Evolutionary conservation across 306 rosid genomes (phyloP).

Genomic region (Vachellia collinsii): DNA sequence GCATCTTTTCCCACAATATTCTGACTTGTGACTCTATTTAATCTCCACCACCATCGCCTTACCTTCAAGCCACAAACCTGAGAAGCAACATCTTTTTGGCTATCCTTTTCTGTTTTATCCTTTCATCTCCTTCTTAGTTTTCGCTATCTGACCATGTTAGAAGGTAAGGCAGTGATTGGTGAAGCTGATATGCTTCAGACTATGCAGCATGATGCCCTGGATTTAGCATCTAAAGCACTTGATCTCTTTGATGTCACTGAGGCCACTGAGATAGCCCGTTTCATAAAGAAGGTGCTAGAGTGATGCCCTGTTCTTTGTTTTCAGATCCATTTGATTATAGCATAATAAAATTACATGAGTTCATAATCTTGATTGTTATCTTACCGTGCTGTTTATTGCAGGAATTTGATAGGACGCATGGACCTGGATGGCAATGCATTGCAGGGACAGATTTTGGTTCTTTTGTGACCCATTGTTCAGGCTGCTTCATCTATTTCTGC

Average conservation of each 20-base stretch:
- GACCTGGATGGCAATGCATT: constrained; percentile 89
- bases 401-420: constrained; percentile 78
- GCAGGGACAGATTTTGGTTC: constrained; percentile 95
- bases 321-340: not conserved
- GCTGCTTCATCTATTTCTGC: constrained; percentile 79
- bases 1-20: constrained; percentile 2
- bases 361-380: not conserved
- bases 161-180: constrained; percentile 82
- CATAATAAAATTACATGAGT: not conserved
- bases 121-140: not conserved
- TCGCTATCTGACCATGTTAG: constrained; percentile 55
- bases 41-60: constrained; percentile 22
- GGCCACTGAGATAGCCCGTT: constrained; percentile 80
- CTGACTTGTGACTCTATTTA: constrained; percentile 18
- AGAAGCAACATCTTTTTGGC: constrained; percentile 5
- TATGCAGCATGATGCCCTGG: constrained; percentile 79
- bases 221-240: constrained; percentile 81
- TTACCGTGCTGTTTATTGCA: constrained; percentile 35
- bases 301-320: not conserved
- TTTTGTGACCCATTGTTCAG: constrained; percentile 81
- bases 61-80: constrained; percentile 20
- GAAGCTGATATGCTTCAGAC: constrained; percentile 85
- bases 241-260: constrained; percentile 85
- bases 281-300: constrained; percentile 64
- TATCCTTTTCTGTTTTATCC: not conserved